A percentile compares a stretch with the other conserved stretches of the same genome.
Conservation (phyloP, 2,329 filamentous ascomycete species). For the Colletotrichum sp. region DNA sequence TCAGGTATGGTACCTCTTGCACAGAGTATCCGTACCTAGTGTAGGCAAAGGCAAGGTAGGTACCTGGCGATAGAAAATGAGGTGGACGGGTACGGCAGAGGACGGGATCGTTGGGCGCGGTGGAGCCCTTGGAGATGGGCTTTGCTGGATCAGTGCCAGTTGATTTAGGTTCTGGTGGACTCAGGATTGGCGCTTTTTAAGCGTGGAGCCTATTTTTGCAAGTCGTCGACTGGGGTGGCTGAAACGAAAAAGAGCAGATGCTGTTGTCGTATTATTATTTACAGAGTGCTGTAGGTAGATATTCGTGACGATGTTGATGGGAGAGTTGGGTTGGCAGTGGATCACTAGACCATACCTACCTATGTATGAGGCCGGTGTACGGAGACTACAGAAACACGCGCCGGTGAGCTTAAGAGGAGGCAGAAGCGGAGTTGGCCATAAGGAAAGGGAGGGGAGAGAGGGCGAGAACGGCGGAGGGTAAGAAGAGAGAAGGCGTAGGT, state of each 20-base stretch:
- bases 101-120: constrained; percentile 21
- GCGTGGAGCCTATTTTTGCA: constrained; percentile 24
- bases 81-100: constrained; percentile 5
- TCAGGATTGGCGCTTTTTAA: constrained; percentile 23
- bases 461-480: background rate
- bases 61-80: background rate
- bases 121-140: constrained; percentile 21
- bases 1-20: background rate
- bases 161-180: constrained; percentile 23
- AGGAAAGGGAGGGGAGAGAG: background rate
- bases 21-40: background rate
- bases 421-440: background rate
- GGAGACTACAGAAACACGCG: background rate
- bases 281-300: background rate
- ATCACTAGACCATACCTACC: background rate
- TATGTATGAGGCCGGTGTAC: background rate
- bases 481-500: background rate
- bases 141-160: constrained; percentile 22
- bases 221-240: constrained; percentile 22
- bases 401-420: background rate
- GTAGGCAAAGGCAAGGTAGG: background rate
- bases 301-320: background rate
- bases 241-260: constrained; percentile 15
- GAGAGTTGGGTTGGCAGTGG: background rate
- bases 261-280: background rate